Evolutionary conservation across 306 rosid genomes (phyloP).

Genomic region (Prunus kanzakura): DNA sequence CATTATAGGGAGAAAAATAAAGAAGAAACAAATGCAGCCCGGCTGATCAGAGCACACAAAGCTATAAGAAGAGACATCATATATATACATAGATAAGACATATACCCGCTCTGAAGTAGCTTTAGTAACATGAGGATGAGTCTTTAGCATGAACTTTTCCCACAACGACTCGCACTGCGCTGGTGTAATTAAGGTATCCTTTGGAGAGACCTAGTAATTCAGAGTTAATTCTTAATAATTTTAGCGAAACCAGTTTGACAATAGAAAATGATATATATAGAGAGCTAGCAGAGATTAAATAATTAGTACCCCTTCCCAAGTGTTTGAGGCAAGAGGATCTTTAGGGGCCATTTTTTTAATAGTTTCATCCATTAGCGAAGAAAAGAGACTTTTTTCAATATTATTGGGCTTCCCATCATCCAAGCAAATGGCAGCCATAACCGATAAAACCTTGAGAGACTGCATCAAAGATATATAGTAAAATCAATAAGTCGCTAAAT

Average conservation of each 20-base stretch:
- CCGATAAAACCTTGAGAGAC: conserved; percentile 76
- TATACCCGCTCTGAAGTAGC: conserved; percentile 60
- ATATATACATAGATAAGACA: not conserved
- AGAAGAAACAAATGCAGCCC: too few species aligned
- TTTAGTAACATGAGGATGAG: conserved; percentile 12
- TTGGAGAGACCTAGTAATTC: conserved; percentile 51
- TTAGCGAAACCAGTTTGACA: conserved; percentile 3
- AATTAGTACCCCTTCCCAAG: conserved; percentile 80
- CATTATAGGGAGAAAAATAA: too few species aligned
- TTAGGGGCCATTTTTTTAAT: conserved; percentile 17
- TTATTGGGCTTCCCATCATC: conserved; percentile 64
- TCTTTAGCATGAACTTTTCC: conserved; percentile 75
- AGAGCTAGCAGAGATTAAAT: conserved; percentile 19
- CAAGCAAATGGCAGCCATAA: conserved; percentile 80
- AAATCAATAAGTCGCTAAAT: too few species aligned
- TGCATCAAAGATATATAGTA: conserved; percentile 20
- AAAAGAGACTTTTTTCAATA: conserved; percentile 49
- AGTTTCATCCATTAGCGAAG: conserved; percentile 51
- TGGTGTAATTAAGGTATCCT: conserved; percentile 64
- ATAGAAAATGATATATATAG: not conserved
- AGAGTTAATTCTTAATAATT: conserved; percentile 9
- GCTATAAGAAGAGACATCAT: too few species aligned
- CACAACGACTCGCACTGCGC: conserved; percentile 83
- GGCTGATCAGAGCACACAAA: too few species aligned
- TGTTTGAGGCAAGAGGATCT: conserved; percentile 78